Base-by-base conservation (phyloP, 208 protist species). In the Leishmania tropica region DNA sequence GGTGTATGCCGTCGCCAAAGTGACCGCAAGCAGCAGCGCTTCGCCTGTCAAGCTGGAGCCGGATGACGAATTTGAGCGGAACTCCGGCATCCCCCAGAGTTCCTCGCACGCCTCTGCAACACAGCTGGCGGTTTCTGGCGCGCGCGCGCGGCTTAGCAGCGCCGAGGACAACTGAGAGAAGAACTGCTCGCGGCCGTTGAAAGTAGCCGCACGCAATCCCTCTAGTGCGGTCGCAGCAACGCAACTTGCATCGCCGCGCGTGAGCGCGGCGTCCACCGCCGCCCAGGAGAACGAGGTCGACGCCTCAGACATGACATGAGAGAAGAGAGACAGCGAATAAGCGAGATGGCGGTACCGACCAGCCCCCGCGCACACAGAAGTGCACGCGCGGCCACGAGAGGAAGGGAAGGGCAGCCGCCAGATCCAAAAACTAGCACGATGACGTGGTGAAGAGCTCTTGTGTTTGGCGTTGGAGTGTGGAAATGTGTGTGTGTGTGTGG, bases 31-130 rank as follows among this genome's bases (percentile, higher is more conserved):
- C 40, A 85, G 73, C 48, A 85, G 64, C 54, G 82, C 53, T 37
- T 85, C 82, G 42, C 77, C 78, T 0, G 82, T 72, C 51, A 85
- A 7, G 28, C 62, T 42, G 3, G 82, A 28, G 13, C 53, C 28
- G 71, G 35, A 58, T 4, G 78, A 68, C 2, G 21, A 28, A 28
- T 28, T 74, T 17, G 40, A 8, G 45, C 74, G 77, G 54, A 85
- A 75, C 72, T 85, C 82, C 31, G 77, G 54, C 82, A 85, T 85
- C 6, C 17, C 37, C 82, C 78, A 85, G 7, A 81, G 64, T 56
- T 24, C 31, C 28, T 81, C 73, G 47, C 82, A 64, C 19, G 47
- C 64, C 73, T 82, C 78, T 1, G 78, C 82, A 4, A 79, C 82
- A 28, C 77, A 78, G 24, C 10, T 4, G n/a, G 82, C 82, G 13